A percentile compares a stretch with the other conserved stretches of the same genome.
Conservation (phyloP, 768 basidiomycete species). For the Kwoniella dejecticola region DNA sequence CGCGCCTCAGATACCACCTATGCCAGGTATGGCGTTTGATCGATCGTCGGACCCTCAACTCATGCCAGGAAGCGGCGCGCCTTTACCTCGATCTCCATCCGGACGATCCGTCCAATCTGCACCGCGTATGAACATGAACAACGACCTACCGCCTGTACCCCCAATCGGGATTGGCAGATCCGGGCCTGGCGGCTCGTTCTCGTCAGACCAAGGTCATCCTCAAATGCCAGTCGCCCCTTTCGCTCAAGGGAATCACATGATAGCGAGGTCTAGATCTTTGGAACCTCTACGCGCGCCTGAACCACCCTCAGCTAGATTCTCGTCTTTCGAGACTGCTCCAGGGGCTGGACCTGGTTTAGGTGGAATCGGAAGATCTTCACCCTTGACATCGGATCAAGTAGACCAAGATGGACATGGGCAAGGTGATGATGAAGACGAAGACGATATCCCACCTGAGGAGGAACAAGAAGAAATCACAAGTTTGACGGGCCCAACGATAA, state of each 20-base stretch:
- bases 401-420: constrained; percentile 6
- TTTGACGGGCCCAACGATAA: constrained; percentile 67
- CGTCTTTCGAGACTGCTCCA: constrained; percentile 35
- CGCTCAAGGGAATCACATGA: constrained; percentile 6
- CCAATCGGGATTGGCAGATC: constrained; percentile 12
- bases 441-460: constrained; percentile 45
- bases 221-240: background rate
- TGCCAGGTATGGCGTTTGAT: constrained; percentile 12
- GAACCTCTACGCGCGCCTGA: constrained; percentile 51
- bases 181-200: constrained; percentile 32
- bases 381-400: constrained; percentile 1
- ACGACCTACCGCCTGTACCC: constrained; percentile 40
- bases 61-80: constrained; percentile 10
- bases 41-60: constrained; percentile 5
- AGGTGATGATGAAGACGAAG: constrained; percentile 36
- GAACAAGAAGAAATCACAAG: constrained; percentile 60
- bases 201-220: constrained; percentile 31
- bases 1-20: constrained; percentile 15
- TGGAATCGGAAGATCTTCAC: constrained; percentile 5
- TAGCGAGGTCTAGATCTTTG: constrained; percentile 54
- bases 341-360: constrained; percentile 5
- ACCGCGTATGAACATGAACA: constrained; percentile 22
- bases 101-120: constrained; percentile 46
- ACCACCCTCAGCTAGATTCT: constrained; percentile 49
- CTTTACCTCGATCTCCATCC: constrained; percentile 41